Base-by-base conservation (phyloP, 257 asterid genomes). In the Ballota nigra region DNA sequence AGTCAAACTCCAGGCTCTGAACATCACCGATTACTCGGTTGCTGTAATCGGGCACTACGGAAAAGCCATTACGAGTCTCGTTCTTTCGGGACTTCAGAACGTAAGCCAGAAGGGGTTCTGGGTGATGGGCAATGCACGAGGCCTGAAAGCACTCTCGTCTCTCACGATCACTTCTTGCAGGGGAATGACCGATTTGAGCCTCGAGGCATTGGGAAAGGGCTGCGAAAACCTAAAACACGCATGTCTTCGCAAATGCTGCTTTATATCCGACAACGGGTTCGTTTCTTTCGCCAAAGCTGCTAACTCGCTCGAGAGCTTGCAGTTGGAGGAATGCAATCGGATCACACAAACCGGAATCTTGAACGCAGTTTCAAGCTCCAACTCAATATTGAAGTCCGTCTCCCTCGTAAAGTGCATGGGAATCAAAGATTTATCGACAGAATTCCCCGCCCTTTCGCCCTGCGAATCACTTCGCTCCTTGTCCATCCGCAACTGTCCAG, bases 51-150 rank as follows among this genome's bases (percentile, higher is more conserved):
- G 99, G 18, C 94, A 85, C 65, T 94, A 84, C 2, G 98, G 99
- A 16, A 88, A 81, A 80, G 75, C 86, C 28, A 80, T 95, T 56
- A 80, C 88, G 8, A 79, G 63, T 81, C 96, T 95, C 40, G 84
- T 81, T 8, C 85, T 95, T 2, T 24, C 77, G 1, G 85, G 86
- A 28, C 97, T 95, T 79, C 89, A 77, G 16, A 88, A 83, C 4
- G 97, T 95, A 13, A 91, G 86, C 83, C 88, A 92, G 77, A 88
- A 82, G 79, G 97, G 99, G 4, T 89, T 95, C 78, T 95, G 98
- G 99, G 97, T 84, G 59, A 95, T 95, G 99, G 96, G 88, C 12
- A 87, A 77, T 20, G 90, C 96, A 23, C 80, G 45, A 68, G 99
- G 98, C 58, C 83, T 95, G 15, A 80, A 82, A 63, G 51, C 70